A percentile compares a stretch with the other conserved stretches of the same genome.
Conservation (phyloP, 208 protist species). For the Tritrichomonas foetus region DNA sequence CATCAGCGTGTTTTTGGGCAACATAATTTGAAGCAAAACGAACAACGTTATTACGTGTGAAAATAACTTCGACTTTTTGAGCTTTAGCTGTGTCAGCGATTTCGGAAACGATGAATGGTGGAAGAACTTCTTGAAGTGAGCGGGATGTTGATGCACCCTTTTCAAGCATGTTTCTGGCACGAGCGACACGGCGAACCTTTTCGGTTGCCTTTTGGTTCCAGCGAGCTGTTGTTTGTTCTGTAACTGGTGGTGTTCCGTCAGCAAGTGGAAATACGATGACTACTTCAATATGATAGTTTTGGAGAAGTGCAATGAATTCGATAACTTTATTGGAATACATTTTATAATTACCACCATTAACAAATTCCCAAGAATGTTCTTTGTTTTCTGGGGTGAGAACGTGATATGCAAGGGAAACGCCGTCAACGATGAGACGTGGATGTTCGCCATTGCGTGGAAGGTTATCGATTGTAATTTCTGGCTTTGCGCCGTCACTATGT, state of each 20-base stretch:
- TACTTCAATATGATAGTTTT: not conserved
- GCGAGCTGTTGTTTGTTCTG: not conserved
- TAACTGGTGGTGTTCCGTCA: not conserved
- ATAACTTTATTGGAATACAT: not conserved
- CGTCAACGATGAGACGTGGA: not conserved
- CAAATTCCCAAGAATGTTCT: not conserved
- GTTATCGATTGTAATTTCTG: not conserved
- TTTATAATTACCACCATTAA: constrained; percentile 25
- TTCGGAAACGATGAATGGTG: constrained; percentile 15
- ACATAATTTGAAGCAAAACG: not conserved
- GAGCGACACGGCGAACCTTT: not conserved
- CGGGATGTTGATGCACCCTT: not conserved
- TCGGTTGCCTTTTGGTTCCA: not conserved
- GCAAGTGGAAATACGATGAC: constrained; percentile 1
- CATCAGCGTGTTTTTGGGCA: not conserved
- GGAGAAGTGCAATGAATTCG: not conserved
- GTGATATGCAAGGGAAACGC: not conserved
- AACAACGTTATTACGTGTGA: constrained; percentile 4
- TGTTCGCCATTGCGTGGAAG: not conserved
- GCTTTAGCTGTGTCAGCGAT: not conserved
- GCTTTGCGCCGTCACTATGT: not conserved
- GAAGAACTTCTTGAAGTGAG: not conserved
- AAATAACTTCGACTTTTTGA: not conserved
- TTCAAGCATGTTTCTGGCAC: not conserved
- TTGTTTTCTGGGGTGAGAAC: not conserved